Percentiles rank a stretch among this genome's conserved stretches.
These are phyloP conservation scores for Solioccasus polychromus DNA, from an alignment of 768 basidiomycete genomes.

Conservation along the genomic window DNA sequence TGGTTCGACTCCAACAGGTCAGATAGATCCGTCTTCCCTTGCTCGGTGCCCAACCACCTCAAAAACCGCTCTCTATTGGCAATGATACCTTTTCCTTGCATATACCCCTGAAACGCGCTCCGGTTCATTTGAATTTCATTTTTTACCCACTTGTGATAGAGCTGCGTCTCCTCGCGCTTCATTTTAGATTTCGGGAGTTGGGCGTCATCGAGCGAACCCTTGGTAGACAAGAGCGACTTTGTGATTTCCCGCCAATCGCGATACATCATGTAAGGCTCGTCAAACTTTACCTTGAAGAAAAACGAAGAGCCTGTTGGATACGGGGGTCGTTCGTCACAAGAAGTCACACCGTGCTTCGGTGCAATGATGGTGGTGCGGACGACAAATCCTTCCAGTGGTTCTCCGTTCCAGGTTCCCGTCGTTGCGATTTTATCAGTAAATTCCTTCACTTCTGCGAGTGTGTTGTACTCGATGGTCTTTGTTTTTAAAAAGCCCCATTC, in stretches of 20 bases:
- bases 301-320: conserved; percentile 81
- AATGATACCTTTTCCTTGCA: conserved; percentile 82
- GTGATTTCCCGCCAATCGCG: conserved; percentile 97
- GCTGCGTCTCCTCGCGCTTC: conserved; percentile 69
- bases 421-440: conserved; percentile 71
- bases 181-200: conserved; percentile 64
- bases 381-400: conserved; percentile 91
- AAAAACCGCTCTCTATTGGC: conserved; percentile 77
- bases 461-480: conserved; percentile 46
- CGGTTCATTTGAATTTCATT: conserved; percentile 65
- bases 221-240: conserved; percentile 57
- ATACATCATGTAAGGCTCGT: conserved; percentile 99
- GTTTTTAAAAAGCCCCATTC: conserved; percentile 94
- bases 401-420: conserved; percentile 77
- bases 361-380: conserved; percentile 69
- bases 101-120: conserved; percentile 57
- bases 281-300: conserved; percentile 99
- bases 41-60: conserved; percentile 54
- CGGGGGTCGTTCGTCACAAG: conserved; percentile 45
- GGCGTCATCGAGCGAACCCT: conserved; percentile 29
- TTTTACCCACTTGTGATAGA: conserved; percentile 84
- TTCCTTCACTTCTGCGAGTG: conserved; percentile 61
- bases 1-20: conserved; percentile 20
- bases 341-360: conserved; percentile 34
- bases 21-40: conserved; percentile 38